Base-by-base conservation (phyloP, 805 yeast genomes). In the Alloascoidea hylecoeti region DNA sequence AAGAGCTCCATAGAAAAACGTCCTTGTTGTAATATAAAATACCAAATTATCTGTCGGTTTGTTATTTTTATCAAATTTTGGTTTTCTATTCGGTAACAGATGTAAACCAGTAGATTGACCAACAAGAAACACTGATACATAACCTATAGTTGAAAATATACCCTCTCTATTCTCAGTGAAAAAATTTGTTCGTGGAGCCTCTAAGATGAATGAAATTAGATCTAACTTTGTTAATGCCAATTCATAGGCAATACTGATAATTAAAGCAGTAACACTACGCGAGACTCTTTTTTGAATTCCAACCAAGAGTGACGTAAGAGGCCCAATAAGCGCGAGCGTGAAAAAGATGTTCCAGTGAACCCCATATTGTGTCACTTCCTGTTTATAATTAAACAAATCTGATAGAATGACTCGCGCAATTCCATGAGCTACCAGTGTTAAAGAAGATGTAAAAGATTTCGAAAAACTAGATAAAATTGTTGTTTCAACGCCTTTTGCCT, bases 321-420 rank as follows among this genome's bases (percentile, higher is more conserved):
- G 70, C 0, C 96, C 96, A 42, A 92, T 63, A 15, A 80, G 58
- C 0, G 94, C 92, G 33, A 92, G 60, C 0, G 98, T 92, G 44
- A 92, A 76, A 61, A 92, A 92, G 51, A 92, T 92, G 53, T 92
- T 92, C 98, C 98, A 92, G 55, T 92, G 97, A 13, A 80, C 78
- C 3, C 98, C 98, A 54, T 92, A 92, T 53, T 92, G 98, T 0
- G 94, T 70, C 4, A 79, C 85, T 56, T 92, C 98, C 50, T 92
- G 98, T 54, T 92, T 98, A 54, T 92, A 92, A 37, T 84, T 88
- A 33, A 89, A 59, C 9, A 71, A 61, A 53, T 89, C 92, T 16
- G 89, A 96, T 44, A 81, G 70, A 13, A 74, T 57, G 16, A 86
- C 58, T 44, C 98, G 67, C 5, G 80, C 52, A 2, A 78, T 33